phyloP scores from a whole-genome alignment of 805 yeast genomes.

The Teunomyces atbi region DNA sequence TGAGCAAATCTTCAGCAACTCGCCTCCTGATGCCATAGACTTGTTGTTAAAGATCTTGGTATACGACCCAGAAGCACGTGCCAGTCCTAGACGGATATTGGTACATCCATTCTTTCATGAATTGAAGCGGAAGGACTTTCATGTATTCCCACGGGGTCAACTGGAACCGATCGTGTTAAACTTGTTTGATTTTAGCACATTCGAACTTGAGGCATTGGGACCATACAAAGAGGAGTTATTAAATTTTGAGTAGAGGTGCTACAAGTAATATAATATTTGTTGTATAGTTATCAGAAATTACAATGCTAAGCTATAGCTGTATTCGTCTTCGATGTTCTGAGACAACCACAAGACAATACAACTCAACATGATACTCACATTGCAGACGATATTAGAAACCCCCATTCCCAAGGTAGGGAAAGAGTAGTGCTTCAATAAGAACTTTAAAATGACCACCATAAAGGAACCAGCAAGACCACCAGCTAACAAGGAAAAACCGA shows the following conservation, averaged over 20 bases:
- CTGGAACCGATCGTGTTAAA: slow-evolving; percentile 39
- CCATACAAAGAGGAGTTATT: slow-evolving; percentile 33
- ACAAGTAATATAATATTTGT: slow-evolving; percentile 1
- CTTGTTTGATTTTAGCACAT: slow-evolving; percentile 69
- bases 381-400: slow-evolving; percentile 77
- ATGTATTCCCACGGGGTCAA: slow-evolving; percentile 55
- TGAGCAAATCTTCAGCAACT: slow-evolving; percentile 53
- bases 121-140: slow-evolving; percentile 56
- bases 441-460: slow-evolving; percentile 83
- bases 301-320: slow-evolving; percentile 84
- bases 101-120: slow-evolving; percentile 90
- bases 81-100: slow-evolving; percentile 77
- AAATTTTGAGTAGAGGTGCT: background rate
- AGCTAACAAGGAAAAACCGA: slow-evolving; percentile 90
- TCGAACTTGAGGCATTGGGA: slow-evolving; percentile 56
- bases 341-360: slow-evolving; percentile 90
- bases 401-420: slow-evolving; percentile 97
- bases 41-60: slow-evolving; percentile 77
- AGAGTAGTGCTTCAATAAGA: slow-evolving; percentile 69
- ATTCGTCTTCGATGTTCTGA: slow-evolving; percentile 94
- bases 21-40: slow-evolving; percentile 85
- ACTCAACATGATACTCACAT: slow-evolving; percentile 79
- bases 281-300: slow-evolving; percentile 23
- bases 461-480: slow-evolving; percentile 93
- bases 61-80: slow-evolving; percentile 84